A percentile compares a stretch with the other conserved stretches of the same genome.
Evolutionary conservation across 305 asterid species (phyloP).

Genomic region (Fraxinus nigra): DNA sequence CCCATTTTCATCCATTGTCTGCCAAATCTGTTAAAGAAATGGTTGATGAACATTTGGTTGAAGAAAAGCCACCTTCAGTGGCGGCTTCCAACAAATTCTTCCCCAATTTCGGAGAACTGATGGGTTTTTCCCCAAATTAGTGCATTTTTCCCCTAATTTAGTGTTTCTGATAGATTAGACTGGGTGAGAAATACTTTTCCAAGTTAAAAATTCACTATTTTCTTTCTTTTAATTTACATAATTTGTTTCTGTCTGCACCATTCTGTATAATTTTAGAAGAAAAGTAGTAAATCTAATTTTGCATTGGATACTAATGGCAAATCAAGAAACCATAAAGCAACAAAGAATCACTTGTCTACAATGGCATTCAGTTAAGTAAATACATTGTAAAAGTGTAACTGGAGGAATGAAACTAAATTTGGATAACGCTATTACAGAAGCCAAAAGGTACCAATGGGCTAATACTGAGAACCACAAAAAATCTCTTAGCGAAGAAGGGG

Average conservation of each 20-base stretch:
- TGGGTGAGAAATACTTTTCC: not conserved
- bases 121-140: constrained; percentile 37
- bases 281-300: not conserved
- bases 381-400: not conserved
- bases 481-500: not conserved
- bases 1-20: constrained; percentile 68
- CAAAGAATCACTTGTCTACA: not conserved
- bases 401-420: not conserved
- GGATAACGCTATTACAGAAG: not conserved
- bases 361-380: not conserved
- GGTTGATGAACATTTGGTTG: constrained; percentile 54
- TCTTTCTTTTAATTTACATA: not conserved
- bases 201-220: not conserved
- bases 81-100: constrained; percentile 34
- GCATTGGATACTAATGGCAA: not conserved
- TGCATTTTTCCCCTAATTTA: not conserved
- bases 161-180: not conserved
- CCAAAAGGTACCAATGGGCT: not conserved
- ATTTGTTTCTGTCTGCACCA: not conserved
- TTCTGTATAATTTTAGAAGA: not conserved
- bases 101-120: constrained; percentile 39
- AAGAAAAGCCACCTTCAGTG: constrained; percentile 6
- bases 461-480: not conserved
- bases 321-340: not conserved
- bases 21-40: constrained; percentile 60